Percentiles rank a stretch among this genome's conserved stretches.
phyloP scores from a whole-genome alignment of 2,329 filamentous ascomycete genomes.

The Phoma herbarum region DNA sequence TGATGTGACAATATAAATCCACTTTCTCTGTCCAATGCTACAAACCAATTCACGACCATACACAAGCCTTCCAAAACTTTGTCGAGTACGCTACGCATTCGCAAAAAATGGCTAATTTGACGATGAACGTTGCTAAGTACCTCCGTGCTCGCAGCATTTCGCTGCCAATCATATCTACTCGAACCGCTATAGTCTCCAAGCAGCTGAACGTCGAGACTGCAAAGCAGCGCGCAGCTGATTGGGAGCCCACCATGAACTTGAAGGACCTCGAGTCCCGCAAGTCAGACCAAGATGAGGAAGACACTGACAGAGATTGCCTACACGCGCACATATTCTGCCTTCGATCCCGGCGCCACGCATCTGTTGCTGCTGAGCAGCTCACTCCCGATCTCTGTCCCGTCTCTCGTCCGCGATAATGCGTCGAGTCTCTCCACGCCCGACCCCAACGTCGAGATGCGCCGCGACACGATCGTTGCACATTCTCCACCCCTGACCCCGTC shows the following conservation, averaged over 20 bases:
- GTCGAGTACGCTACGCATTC: background rate
- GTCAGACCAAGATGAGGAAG: background rate
- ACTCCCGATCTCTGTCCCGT: background rate
- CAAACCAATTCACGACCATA: background rate
- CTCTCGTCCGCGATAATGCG: background rate
- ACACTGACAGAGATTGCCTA: background rate
- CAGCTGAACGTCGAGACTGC: background rate
- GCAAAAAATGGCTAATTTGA: conserved; percentile 2
- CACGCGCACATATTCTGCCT: conserved; percentile 18
- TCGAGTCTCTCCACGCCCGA: background rate
- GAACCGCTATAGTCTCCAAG: background rate
- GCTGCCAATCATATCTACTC: background rate
- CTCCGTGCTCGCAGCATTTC: background rate
- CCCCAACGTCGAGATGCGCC: no score
- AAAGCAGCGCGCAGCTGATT: conserved; percentile 9
- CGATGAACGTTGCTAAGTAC: background rate
- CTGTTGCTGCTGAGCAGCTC: conserved; percentile 9
- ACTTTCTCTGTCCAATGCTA: background rate
- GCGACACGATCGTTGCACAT: background rate
- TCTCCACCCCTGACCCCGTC: background rate
- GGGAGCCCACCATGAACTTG: conserved; percentile 11
- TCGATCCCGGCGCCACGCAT: conserved; percentile 18
- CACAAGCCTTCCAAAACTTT: background rate
- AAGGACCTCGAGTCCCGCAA: background rate
- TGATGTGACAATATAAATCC: background rate